Percentiles rank a stretch among this genome's conserved stretches.
Evolutionary conservation across 1,139 yeast species (phyloP).

Genomic region (Kurtzmaniella quercitrusa): DNA sequence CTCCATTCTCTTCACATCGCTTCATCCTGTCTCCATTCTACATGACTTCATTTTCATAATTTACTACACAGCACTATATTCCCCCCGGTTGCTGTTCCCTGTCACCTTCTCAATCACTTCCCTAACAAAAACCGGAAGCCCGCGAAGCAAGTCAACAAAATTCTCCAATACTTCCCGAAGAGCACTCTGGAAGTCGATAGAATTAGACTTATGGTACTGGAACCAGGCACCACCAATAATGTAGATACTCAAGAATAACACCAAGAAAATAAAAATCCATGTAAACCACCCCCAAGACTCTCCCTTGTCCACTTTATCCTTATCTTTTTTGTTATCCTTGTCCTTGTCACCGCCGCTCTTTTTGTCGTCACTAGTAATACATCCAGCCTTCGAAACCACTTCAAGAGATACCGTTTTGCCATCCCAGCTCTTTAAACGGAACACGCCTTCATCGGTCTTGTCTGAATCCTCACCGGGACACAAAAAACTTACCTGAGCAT

Average conservation of each 20-base stretch:
- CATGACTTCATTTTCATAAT: not conserved
- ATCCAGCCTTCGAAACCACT: constrained; percentile 5
- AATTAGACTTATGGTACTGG: constrained; percentile 52
- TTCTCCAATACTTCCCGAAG: constrained; percentile 73
- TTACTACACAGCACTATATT: constrained; percentile 80
- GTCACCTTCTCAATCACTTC: constrained; percentile 71
- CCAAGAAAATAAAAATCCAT: constrained; percentile 65
- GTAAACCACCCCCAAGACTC: constrained; percentile 76
- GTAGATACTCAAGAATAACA: constrained; percentile 65
- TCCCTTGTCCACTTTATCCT: constrained; percentile 25
- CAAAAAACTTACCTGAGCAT: constrained; percentile 46
- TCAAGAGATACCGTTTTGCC: constrained; percentile 12
- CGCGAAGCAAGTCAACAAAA: constrained; percentile 50
- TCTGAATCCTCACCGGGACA: constrained; percentile 40
- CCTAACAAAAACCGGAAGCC: constrained; percentile 66
- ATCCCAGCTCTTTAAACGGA: constrained; percentile 28
- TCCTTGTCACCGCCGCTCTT: constrained; percentile 8
- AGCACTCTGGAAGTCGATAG: constrained; percentile 49
- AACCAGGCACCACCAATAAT: constrained; percentile 81
- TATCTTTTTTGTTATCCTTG: constrained; percentile 13
- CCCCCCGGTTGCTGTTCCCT: constrained; percentile 72
- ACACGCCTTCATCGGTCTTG: constrained; percentile 26
- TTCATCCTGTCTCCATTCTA: not conserved
- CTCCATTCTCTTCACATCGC: not conserved
- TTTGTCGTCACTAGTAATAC: constrained; percentile 11